Evolutionary conservation across 768 basidiomycete species (phyloP).

Genomic region (Termitomyces sp.): DNA sequence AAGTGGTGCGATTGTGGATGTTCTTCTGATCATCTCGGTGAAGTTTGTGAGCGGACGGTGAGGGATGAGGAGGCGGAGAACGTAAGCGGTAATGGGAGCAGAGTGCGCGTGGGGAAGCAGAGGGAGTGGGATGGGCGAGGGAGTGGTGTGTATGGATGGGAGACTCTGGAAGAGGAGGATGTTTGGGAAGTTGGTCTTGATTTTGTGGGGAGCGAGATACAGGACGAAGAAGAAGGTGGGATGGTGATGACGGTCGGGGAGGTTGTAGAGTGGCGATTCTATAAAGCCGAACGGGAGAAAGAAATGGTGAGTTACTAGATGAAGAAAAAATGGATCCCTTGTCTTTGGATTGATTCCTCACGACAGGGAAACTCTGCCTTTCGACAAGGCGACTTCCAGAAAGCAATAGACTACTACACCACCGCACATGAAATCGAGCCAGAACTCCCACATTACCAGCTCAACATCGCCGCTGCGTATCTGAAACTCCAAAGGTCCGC

Average conservation of each 20-base stretch:
- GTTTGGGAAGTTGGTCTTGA: conserved; percentile 73
- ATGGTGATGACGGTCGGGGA: conserved; percentile 76
- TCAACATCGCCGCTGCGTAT: conserved; percentile 74
- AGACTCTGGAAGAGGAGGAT: conserved; percentile 72
- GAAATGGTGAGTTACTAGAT: conserved; percentile 45
- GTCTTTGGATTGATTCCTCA: too few species aligned
- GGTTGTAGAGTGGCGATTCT: conserved; percentile 71
- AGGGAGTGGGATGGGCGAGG: conserved; percentile 78
- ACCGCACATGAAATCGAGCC: conserved; percentile 62
- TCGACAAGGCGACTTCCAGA: conserved; percentile 54
- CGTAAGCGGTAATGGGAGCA: not conserved
- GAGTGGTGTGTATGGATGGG: conserved; percentile 71
- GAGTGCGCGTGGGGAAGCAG: conserved; percentile 57
- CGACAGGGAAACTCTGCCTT: conserved; percentile 69
- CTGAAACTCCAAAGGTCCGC: conserved; percentile 68
- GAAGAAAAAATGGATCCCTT: too few species aligned
- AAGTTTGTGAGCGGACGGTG: conserved; percentile 74
- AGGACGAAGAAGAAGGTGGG: conserved; percentile 40
- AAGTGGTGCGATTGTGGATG: conserved; percentile 85
- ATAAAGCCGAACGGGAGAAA: conserved; percentile 69
- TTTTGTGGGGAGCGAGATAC: conserved; percentile 50
- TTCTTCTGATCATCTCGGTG: conserved; percentile 73
- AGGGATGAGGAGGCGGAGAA: conserved; percentile 55
- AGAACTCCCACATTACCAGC: conserved; percentile 72
- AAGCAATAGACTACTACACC: conserved; percentile 58